These are phyloP conservation scores for Coemansia sp. DNA, from an alignment of 192 early-diverging fungal species.

Conservation along the genomic window DNA sequence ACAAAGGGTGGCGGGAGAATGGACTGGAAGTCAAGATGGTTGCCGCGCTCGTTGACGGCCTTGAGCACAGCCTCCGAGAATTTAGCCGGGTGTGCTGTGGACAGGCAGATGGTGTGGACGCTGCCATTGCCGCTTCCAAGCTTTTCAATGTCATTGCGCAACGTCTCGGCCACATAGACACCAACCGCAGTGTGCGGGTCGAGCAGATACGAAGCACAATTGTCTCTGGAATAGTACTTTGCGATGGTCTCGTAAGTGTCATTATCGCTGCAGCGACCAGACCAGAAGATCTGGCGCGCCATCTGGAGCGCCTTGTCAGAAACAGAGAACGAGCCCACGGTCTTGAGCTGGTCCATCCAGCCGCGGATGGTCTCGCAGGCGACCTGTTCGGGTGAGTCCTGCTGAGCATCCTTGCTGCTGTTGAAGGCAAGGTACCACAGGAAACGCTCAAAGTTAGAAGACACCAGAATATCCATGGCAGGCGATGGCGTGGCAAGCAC, in stretches of 20 bases:
- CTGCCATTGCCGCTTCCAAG: slow-evolving; percentile 9
- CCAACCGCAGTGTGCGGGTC: slow-evolving; percentile 98
- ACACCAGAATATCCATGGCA: slow-evolving; percentile 97
- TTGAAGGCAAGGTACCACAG: slow-evolving; percentile 87
- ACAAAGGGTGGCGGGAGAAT: slow-evolving; percentile 70
- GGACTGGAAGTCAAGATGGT: slow-evolving; percentile 56
- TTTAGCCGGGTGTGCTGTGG: slow-evolving; percentile 96
- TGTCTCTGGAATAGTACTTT: slow-evolving; percentile 60
- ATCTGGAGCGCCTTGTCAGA: slow-evolving; percentile 59
- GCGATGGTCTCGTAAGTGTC: slow-evolving; percentile 77
- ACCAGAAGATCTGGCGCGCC: slow-evolving; percentile 72
- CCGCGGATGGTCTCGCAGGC: slow-evolving; percentile 61
- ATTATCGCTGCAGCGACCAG: slow-evolving; percentile 68
- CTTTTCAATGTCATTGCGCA: slow-evolving; percentile 22
- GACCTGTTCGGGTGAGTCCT: slow-evolving; percentile 41
- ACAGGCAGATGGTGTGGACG: slow-evolving; percentile 62
- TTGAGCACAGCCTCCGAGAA: slow-evolving; percentile 89
- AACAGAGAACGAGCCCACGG: slow-evolving; percentile 71
- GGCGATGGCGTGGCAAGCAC: slow-evolving; percentile 82
- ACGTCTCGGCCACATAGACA: slow-evolving; percentile 75
- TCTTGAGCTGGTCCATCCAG: slow-evolving; percentile 83
- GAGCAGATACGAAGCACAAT: slow-evolving; percentile 66
- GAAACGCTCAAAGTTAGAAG: slow-evolving; percentile 97
- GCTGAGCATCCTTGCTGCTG: slow-evolving; percentile 31
- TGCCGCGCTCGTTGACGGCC: slow-evolving; percentile 59